phyloP scores from a whole-genome alignment of 257 asterid species.

The Forsythia suspensa region DNA sequence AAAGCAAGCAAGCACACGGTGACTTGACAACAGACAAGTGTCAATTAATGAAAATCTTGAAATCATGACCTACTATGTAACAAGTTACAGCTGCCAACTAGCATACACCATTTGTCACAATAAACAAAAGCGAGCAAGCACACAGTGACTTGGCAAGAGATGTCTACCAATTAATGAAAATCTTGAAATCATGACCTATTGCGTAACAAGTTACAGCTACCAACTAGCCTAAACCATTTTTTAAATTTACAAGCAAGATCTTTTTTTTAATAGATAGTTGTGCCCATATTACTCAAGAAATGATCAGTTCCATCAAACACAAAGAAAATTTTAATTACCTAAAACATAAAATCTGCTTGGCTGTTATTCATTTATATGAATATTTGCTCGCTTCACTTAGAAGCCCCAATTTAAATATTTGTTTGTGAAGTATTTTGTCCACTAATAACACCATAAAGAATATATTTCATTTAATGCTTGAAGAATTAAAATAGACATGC shows the following conservation, averaged over 20 bases:
- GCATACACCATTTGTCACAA: background rate
- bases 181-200: background rate
- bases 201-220: background rate
- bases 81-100: background rate
- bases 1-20: background rate
- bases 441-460: background rate
- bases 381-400: background rate
- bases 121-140: background rate
- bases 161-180: background rate
- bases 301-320: background rate
- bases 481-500: background rate
- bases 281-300: background rate
- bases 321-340: background rate
- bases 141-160: background rate
- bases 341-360: background rate
- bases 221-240: background rate
- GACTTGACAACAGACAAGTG: background rate
- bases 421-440: background rate
- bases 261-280: background rate
- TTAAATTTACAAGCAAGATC: background rate
- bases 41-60: background rate
- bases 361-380: background rate
- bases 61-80: background rate
- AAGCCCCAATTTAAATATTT: background rate
- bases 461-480: background rate